Percentiles rank a stretch among this genome's conserved stretches.
Conservation (phyloP, 768 basidiomycete species). For the Auriscalpium vulgare region DNA sequence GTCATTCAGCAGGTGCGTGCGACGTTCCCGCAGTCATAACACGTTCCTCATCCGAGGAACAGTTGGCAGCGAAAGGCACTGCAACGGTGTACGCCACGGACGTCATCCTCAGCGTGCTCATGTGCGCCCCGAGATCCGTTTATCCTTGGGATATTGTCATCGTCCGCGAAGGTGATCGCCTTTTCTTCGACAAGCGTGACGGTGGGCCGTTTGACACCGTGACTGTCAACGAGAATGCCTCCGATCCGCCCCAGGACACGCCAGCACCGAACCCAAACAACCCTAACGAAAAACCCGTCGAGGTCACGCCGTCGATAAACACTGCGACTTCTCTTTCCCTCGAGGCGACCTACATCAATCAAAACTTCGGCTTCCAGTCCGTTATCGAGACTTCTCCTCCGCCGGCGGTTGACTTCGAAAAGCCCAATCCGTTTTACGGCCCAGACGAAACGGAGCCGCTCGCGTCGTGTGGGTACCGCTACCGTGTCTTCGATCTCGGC, state of each 20-base stretch:
- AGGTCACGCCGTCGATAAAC: conserved; percentile 78
- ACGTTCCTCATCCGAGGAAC: not conserved
- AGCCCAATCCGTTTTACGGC: conserved; percentile 93
- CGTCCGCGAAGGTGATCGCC: conserved; percentile 82
- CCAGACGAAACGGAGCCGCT: conserved; percentile 92
- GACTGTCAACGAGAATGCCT: conserved; percentile 97
- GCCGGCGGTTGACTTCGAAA: conserved; percentile 61
- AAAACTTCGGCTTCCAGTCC: conserved; percentile 96
- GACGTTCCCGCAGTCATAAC: not conserved
- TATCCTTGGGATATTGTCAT: conserved; percentile 99
- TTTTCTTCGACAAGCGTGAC: conserved; percentile 97
- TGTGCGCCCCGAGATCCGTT: conserved; percentile 92
- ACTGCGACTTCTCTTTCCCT: conserved; percentile 88
- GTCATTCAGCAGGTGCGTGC: conserved; percentile 77
- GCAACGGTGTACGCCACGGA: conserved; percentile 93
- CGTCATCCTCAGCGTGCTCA: conserved; percentile 88
- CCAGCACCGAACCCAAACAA: conserved; percentile 72
- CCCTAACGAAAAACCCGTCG: conserved; percentile 61
- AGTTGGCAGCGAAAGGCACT: conserved; percentile 75
- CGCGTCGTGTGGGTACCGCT: conserved; percentile 94
- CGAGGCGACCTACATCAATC: conserved; percentile 98
- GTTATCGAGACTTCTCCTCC: conserved; percentile 66
- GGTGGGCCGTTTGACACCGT: conserved; percentile 96
- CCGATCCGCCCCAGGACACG: conserved; percentile 86
- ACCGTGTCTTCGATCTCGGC: conserved; percentile 90